These are phyloP conservation scores for Piper betle DNA, from an alignment of 164 flowering plant genomes.

Conservation along the genomic window DNA sequence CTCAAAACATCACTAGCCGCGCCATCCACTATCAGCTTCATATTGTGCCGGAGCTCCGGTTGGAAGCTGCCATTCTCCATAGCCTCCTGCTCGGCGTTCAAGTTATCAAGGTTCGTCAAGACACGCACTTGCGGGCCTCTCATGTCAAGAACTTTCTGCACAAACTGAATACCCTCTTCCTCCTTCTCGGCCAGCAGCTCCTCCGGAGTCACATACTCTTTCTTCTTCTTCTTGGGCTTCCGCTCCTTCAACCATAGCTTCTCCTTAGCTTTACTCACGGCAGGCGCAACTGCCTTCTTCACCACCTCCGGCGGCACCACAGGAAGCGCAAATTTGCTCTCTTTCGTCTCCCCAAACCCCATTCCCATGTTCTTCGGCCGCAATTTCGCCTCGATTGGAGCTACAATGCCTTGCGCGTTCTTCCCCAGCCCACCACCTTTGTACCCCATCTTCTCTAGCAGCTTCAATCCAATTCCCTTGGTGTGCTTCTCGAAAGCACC, in stretches of 20 bases:
- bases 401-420: slow-evolving; percentile 72
- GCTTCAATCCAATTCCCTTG: slow-evolving; percentile 66
- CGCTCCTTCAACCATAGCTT: slow-evolving; percentile 45
- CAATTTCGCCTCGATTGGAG: slow-evolving; percentile 66
- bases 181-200: slow-evolving; percentile 60
- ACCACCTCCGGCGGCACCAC: slow-evolving; percentile 30
- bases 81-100: slow-evolving; percentile 65
- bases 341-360: slow-evolving; percentile 71
- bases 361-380: slow-evolving; percentile 81
- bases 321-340: slow-evolving; percentile 24
- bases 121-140: slow-evolving; percentile 88
- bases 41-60: slow-evolving; percentile 87
- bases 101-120: slow-evolving; percentile 63
- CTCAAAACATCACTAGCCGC: slow-evolving; percentile 62
- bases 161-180: slow-evolving; percentile 46
- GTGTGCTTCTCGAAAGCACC: slow-evolving; percentile 72
- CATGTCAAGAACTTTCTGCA: slow-evolving; percentile 82
- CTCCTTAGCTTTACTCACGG: slow-evolving; percentile 19
- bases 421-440: slow-evolving; percentile 92
- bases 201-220: slow-evolving; percentile 48
- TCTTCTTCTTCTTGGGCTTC: slow-evolving; percentile 27
- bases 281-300: slow-evolving; percentile 7
- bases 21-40: slow-evolving; percentile 54
- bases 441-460: slow-evolving; percentile 83
- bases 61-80: slow-evolving; percentile 59